A percentile compares a stretch with the other conserved stretches of the same genome.
These are phyloP conservation scores for Sporothrix luriei DNA, from an alignment of 2,329 filamentous ascomycete genomes.

Conservation along the genomic window DNA sequence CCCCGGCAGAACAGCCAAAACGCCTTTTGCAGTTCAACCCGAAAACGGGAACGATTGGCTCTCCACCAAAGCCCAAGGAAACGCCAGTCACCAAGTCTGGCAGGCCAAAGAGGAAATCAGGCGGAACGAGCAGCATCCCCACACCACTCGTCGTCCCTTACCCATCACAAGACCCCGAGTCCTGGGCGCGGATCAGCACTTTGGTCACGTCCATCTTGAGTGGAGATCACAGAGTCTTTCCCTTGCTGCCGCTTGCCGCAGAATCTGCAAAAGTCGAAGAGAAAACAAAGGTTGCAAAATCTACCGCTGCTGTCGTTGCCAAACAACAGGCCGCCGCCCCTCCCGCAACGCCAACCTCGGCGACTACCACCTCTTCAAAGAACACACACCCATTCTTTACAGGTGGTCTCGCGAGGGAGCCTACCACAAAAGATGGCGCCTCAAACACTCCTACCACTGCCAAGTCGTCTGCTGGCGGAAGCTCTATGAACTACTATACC, in stretches of 20 bases:
- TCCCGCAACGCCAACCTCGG: constrained; percentile 17
- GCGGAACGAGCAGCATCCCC: background rate
- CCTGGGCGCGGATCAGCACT: constrained; percentile 30
- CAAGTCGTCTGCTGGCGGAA: constrained; percentile 34
- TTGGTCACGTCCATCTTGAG: constrained; percentile 29
- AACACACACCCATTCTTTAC: constrained; percentile 67
- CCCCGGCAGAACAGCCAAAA: constrained; percentile 40
- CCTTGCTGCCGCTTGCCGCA: background rate
- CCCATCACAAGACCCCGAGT: constrained; percentile 21
- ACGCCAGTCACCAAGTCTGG: background rate
- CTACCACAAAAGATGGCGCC: constrained; percentile 31
- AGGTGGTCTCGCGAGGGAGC: constrained; percentile 51
- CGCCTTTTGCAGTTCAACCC: constrained; percentile 61
- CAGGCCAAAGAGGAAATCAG: constrained; percentile 26
- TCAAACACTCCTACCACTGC: constrained; percentile 36
- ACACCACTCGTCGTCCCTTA: constrained; percentile 23
- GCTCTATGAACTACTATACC: constrained; percentile 49
- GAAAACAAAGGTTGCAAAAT: background rate
- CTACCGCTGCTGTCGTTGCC: background rate
- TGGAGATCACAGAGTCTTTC: constrained; percentile 14
- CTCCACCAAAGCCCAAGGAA: constrained; percentile 54
- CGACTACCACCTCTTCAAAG: constrained; percentile 31
- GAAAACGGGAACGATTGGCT: constrained; percentile 64
- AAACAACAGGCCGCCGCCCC: background rate
- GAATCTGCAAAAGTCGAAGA: background rate